Conservation (phyloP, 192 early-diverging fungal genomes). For the Linnemannia exigua region DNA sequence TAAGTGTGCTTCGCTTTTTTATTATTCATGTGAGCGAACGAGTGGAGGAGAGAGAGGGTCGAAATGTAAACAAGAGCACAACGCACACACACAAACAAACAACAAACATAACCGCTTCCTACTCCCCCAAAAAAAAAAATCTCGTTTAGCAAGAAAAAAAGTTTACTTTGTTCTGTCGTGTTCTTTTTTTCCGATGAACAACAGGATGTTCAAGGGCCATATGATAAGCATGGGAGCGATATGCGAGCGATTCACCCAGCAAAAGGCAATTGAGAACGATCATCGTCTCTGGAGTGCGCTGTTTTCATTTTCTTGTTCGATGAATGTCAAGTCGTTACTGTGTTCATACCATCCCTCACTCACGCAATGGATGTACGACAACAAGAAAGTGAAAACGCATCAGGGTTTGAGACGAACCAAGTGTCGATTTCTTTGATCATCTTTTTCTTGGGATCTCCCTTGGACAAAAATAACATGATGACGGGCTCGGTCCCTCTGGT, state of each 20-base stretch:
- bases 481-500: neutral
- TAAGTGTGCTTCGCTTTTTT: neutral
- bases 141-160: neutral
- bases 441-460: neutral
- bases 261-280: neutral
- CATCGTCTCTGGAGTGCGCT: neutral
- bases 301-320: too few species aligned
- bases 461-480: neutral
- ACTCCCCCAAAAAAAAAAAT: neutral
- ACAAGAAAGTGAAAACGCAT: neutral
- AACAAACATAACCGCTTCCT: neutral
- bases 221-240: neutral
- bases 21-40: neutral
- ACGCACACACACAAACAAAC: neutral
- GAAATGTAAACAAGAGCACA: conserved; percentile 1
- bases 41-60: neutral
- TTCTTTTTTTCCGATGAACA: neutral
- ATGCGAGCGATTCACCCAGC: neutral
- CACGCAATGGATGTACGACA: too few species aligned
- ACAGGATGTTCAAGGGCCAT: neutral
- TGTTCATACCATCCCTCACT: too few species aligned
- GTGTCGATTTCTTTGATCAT: neutral
- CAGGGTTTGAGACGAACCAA: neutral
- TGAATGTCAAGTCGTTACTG: too few species aligned
- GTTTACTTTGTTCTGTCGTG: neutral